Base-by-base conservation (phyloP, 2,329 filamentous ascomycete genomes). In the Penicillium sclerotigenum region DNA sequence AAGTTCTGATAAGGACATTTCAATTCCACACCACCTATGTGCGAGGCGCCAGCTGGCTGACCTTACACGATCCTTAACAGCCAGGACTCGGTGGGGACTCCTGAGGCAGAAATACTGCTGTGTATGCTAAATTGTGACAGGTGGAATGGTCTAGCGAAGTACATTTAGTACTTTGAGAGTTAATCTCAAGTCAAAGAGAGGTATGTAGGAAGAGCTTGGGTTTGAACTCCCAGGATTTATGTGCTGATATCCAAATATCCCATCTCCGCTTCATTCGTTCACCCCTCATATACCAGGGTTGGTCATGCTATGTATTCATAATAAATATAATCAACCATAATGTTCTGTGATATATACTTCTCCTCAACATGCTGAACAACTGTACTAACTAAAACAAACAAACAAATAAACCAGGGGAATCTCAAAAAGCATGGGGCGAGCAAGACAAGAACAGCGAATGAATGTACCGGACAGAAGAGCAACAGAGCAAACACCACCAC, bases 401-500 rank as follows among this genome's bases (percentile, higher is more conserved):
- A 36, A 37, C 40, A 50, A 50, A 42, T 36, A 48, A 31, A 43
- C 2, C 38, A 52, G 63, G 63, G 63, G 59, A 62, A 65, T 65
- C 63, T 65, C 60, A 59, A 59, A 50, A 56, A 45, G 47, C n/a
- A 46, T 6, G 45, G 38, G 55, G 53, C 4, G 31, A 34, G 14
- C 38, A 64, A 58, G 26, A 47, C 55, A 55, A 54, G 53, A 57
- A 57, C 29, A 52, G 43, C 45, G 58, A 62, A 64, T 57, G 63
- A 57, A 64, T 63, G 45, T 57, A 62, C 52, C 54, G 47, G 50
- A 58, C 52, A 59, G 48, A 63, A 55, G 57, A 62, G 62, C 46
- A 63, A 63, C 61, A 55, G 48, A 59, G 59, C 62, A 62, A 65
- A 65, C 63, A 64, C 59, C 63, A 58, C 62, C 63, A 62, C 63